Evolutionary conservation across 2,329 filamentous ascomycete genomes (phyloP), one percentile per base, ranked within the genome.

Genomic region (Epicoccum nigrum): DNA sequence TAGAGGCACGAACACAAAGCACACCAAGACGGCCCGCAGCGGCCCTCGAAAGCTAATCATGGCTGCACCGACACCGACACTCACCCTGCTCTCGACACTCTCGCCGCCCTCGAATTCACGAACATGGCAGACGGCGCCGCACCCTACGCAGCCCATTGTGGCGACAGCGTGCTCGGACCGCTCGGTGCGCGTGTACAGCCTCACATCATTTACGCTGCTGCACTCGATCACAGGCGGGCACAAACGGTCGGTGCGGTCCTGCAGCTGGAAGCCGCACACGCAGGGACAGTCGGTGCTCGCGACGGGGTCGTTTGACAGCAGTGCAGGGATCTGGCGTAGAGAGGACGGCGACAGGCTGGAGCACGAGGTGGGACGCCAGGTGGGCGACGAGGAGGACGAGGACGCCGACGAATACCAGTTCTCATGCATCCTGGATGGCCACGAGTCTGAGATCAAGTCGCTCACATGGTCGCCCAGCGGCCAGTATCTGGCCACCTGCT

Each of bases 271-370:
- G 75, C 92, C 92, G 0, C 81, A 82, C 9, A 64, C 59, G 1
- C 76, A 81, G 12, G 81, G 79, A 16, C 66, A 73, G 69, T 86
- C 89, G 48, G 90, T 93, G 35, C 83, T 97, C 13, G 92, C 93
- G 4, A 96, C 92, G 0, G 94, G 91, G 4, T 94, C 89, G 71
- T 99, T 99, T 70, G 94, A 99, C 73, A 88, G 90, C 13, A 95
- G 90, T 1, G 92, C 93, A 2, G 94, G 92, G 1, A 77, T 81
- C 27, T 81, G 79, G 79, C 65, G 77, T 49, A 8, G 83, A 89
- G 63, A 96, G 86, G 93, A 86, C 83, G 58, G 86, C 83, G 75
- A 83, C 54, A 68, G 48, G 38, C 62, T 57, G 37, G 64, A 63
- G 33, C 60, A 59, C 41, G 63, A 69, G 42, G 67, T 64, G 3